Evolutionary conservation across 192 early-diverging fungal genomes (phyloP), one percentile per base, ranked within the genome.

Genomic region (Umbelopsis ramanniana): DNA sequence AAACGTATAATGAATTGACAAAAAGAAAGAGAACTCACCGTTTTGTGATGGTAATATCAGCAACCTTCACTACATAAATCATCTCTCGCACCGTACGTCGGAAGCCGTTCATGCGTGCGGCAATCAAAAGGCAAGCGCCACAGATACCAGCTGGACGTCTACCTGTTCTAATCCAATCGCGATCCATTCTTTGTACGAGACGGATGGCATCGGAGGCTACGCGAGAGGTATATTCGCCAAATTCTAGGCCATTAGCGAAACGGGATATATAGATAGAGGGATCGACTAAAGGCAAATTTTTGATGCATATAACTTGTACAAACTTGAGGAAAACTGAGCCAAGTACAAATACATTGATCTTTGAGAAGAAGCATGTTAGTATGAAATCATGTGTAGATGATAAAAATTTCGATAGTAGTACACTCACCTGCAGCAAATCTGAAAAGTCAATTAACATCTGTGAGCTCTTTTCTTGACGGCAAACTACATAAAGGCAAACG

Each of bases 371-470:
- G 66, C 21, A 38, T 35, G 48, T 57, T 11, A 55, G 46, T 48
- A 68, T 43, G 52, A 53, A 55, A 29, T 29, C 29, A 29, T 29
- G 29, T 3, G 29, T 29, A 29, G 29, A 3, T 29, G 29, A 29
- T 29, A 2, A 29, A 29, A 29, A 29, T 29, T 29, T 29, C 3
- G 33, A 9, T 47, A 52, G 45, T 67, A 33, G 7, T 43, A 11
- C 40, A 11, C 60, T 55, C 81, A 90, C 91, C 68, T 90, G 87
- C 50, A 97, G 75, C 4, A 94, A 80, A 72, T 98, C 97, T 1
- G 95, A 88, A 71, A 99, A 98, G 72, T 99, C 97, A 52, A 99
- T 99, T 50, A 99, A 83, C 94, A 99, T 95, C 72, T 93, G 89
- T 11, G 90, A 86, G 7, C 87, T 92, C 72, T 92, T 93, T 73